Base-by-base conservation (phyloP, 495 filamentous ascomycete species). In the Entonaema liquescens region DNA sequence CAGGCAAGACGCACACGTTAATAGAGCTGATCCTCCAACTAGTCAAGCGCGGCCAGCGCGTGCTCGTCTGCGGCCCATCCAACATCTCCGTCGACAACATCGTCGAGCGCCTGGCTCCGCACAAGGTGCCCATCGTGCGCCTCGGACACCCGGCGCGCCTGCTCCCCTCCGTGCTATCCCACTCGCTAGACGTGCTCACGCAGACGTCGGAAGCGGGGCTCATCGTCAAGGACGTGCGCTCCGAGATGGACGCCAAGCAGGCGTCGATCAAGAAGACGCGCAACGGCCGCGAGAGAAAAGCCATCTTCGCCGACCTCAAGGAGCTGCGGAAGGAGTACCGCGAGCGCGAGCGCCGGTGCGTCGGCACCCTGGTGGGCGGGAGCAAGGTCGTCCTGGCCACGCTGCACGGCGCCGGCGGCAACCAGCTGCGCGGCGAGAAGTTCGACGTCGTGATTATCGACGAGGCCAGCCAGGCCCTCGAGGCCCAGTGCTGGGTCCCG, bases 21-120 rank as follows among this genome's bases (percentile, higher is more conserved):
- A 95, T 99, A 57, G 95, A 99, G 76, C 83, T 98, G 19, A 96
- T 98, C 62, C 84, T 95, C 29, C 95, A 99, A 72, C 80, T 98
- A 69, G 81, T 95, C 29, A 88, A 81, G 63, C 86, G 86, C 5
- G 88, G 90, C 13, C 85, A 88, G 44, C 88, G 93, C 1, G 81
- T 98, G 15, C 86, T 99, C 2, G 94, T 99, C 19, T 99, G 95
- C 76, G 95, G 95, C 0, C 95, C 95, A 0, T 96, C 92, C 9
- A 99, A 99, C 76, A 93, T 99, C 56, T 94, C 92, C 0, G 95
- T 98, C 1, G 95, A 99, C 82, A 99, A 99, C 74, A 98, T 99
- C 65, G 94, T 97, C n/a, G 95, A 98, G 79, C 88, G 96, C 9
- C 86, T 98, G 0, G 86, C 93, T 0, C 89, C 92, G 0, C 91